phyloP scores from a whole-genome alignment of 129 eudicot genomes.

The Dittrichia graveolens region DNA sequence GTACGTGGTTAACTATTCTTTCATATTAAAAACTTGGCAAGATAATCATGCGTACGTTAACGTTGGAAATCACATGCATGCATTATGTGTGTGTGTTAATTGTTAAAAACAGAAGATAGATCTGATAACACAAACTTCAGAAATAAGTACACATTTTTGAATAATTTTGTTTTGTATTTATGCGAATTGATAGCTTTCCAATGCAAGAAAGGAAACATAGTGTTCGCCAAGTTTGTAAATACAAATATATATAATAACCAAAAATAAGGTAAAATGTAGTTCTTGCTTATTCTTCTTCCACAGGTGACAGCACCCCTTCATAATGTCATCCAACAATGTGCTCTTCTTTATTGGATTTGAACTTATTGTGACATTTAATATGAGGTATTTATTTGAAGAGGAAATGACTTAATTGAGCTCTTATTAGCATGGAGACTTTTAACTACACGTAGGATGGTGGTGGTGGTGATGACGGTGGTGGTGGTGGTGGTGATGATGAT shows the following conservation, averaged over 20 bases:
- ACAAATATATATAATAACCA: neutral
- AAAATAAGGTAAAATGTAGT: neutral
- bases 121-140: too few species aligned
- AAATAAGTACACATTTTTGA: too few species aligned
- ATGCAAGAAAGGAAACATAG: constrained; percentile 1
- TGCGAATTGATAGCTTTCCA: neutral
- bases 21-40: too few species aligned
- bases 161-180: neutral
- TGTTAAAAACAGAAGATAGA: too few species aligned
- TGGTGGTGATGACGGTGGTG: neutral
- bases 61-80: too few species aligned
- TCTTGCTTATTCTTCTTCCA: neutral
- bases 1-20: too few species aligned
- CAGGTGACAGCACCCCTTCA: neutral
- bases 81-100: too few species aligned
- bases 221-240: neutral
- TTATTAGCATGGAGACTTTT: neutral
- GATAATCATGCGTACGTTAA: too few species aligned
- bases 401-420: neutral
- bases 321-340: neutral
- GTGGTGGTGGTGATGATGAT: neutral
- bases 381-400: neutral
- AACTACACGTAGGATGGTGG: neutral
- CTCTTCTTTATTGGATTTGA: neutral
- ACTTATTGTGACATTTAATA: neutral